phyloP scores from a whole-genome alignment of 805 yeast species.

The Candida wancherniae region DNA sequence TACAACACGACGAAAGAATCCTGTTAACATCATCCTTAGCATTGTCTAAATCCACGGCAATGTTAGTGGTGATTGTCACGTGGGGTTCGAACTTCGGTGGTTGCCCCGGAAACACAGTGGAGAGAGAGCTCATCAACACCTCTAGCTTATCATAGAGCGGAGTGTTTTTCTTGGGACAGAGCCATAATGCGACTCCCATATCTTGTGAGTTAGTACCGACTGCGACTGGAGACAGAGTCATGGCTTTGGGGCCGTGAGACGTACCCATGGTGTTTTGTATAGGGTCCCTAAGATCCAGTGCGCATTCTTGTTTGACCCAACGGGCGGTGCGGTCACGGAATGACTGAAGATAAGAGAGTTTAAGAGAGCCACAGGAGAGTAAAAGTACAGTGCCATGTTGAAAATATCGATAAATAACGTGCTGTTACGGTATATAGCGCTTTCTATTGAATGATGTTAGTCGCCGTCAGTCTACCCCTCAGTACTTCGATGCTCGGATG shows the following conservation, averaged over 20 bases:
- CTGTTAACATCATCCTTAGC: conserved; percentile 52
- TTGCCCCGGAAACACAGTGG: conserved; percentile 63
- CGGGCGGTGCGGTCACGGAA: no score
- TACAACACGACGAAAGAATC: conserved; percentile 53
- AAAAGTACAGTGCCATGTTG: no score
- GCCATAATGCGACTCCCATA: conserved; percentile 64
- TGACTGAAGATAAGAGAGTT: no score
- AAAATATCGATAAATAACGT: no score
- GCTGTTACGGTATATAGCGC: no score
- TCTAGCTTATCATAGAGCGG: conserved; percentile 51
- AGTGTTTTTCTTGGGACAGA: conserved; percentile 57
- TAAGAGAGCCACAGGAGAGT: no score
- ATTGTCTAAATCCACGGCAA: conserved; percentile 39
- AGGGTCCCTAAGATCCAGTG: no score
- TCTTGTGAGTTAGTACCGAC: conserved; percentile 9
- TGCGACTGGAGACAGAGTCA: neutral
- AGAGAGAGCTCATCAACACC: conserved; percentile 58
- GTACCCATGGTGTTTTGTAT: conserved; percentile 12
- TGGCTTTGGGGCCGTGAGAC: conserved; percentile 2
- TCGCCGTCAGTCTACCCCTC: no score
- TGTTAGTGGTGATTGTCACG: conserved; percentile 65
- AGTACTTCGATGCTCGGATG: conserved; percentile 36
- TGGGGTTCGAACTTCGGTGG: conserved; percentile 73
- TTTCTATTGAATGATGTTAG: neutral
- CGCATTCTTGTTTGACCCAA: no score